Conservation (phyloP, 2,329 filamentous ascomycete species). For the Fusarium circinatum region DNA sequence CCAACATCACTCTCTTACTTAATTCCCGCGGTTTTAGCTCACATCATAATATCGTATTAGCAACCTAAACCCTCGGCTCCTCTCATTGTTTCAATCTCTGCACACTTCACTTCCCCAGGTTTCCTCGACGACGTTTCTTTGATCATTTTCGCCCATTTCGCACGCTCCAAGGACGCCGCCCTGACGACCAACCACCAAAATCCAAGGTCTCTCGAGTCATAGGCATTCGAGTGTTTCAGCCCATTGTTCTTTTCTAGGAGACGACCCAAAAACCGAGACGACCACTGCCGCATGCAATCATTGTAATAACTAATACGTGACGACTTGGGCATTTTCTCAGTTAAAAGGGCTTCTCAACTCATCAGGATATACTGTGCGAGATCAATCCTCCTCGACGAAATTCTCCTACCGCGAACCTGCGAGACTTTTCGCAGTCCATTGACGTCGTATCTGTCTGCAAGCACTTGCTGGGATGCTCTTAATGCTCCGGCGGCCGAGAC, state of each 20-base stretch:
- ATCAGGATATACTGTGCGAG: background rate
- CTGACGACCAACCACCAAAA: conserved; percentile 23
- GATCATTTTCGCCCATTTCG: conserved; percentile 13
- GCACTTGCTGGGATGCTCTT: conserved; percentile 43
- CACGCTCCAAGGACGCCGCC: conserved; percentile 14
- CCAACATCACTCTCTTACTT: conserved; percentile 1
- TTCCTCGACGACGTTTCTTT: conserved; percentile 24
- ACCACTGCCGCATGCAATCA: conserved; percentile 23
- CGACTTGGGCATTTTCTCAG: background rate
- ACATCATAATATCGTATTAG: conserved; percentile 6
- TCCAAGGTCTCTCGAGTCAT: conserved; percentile 6
- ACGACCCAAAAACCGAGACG: conserved; percentile 24
- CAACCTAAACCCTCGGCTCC: conserved; percentile 1
- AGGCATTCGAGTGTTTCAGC: conserved; percentile 32
- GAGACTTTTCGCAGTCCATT: conserved; percentile 8
- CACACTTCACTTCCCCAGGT: conserved; percentile 6
- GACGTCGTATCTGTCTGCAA: conserved; percentile 33
- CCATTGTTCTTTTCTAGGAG: conserved; percentile 23
- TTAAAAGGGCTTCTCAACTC: background rate
- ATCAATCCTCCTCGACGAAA: background rate
- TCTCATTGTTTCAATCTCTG: conserved; percentile 13
- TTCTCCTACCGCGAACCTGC: background rate
- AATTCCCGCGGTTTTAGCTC: background rate
- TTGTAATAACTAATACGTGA: conserved; percentile 29
- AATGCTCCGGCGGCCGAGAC: conserved; percentile 36